A percentile compares a stretch with the other conserved stretches of the same genome.
These are phyloP conservation scores for Aureobasidium mangrovei DNA, from an alignment of 2,329 filamentous ascomycete genomes.

Conservation along the genomic window DNA sequence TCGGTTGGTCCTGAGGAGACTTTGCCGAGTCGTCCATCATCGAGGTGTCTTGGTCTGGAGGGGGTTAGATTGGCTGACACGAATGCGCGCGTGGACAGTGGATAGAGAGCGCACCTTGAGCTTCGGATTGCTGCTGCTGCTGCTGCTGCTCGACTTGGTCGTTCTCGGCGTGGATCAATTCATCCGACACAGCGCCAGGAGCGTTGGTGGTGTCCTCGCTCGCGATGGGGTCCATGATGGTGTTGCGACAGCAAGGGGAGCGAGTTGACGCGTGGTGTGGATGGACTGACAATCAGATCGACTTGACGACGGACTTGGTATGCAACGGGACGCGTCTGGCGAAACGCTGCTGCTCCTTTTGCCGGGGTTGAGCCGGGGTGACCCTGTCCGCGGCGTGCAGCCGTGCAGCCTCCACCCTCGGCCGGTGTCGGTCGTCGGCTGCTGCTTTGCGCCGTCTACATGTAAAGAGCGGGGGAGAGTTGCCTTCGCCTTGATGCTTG, in stretches of 20 bases:
- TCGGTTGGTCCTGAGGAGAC: constrained; percentile 7
- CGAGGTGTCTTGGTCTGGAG: constrained; percentile 23
- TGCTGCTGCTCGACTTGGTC: constrained; percentile 24
- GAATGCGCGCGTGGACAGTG: neutral
- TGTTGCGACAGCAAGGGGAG: neutral
- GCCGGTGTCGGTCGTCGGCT: constrained; percentile 8
- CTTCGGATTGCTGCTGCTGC: constrained; percentile 18
- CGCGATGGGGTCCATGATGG: constrained; percentile 16
- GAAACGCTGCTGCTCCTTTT: neutral
- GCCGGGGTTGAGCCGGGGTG: neutral
- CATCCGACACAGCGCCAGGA: constrained; percentile 27
- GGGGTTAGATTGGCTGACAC: neutral
- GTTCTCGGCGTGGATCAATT: constrained; percentile 29
- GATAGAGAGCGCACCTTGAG: neutral
- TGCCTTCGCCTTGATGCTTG: neutral
- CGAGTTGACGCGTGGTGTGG: neutral
- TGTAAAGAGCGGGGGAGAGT: neutral
- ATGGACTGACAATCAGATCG: neutral
- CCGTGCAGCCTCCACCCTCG: neutral
- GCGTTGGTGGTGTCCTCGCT: constrained; percentile 20
- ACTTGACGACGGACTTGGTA: neutral
- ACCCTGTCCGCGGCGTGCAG: neutral
- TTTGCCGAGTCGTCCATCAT: constrained; percentile 25
- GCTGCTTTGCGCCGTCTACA: neutral
- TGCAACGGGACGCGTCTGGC: constrained; percentile 1